Evolutionary conservation across 2,329 filamentous ascomycete genomes (phyloP), one percentile per base, ranked within the genome.

Genomic region (Drechslerella dactyloides): DNA sequence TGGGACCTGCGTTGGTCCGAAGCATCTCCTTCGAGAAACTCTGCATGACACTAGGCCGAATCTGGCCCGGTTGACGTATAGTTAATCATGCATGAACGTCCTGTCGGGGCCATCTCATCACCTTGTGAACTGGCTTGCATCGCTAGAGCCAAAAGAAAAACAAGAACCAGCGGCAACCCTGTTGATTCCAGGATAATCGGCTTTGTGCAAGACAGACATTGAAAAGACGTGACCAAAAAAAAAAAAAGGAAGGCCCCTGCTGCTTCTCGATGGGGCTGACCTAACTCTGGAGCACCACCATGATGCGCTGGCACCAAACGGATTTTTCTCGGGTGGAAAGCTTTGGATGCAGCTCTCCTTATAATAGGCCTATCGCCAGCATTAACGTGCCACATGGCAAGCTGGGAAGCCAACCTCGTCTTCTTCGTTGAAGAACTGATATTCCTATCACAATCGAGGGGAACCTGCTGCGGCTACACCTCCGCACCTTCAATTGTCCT

Each of bases 51-150:
- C 66, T 58, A 59, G 58, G n/a, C 66, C 59, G 7, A 27, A 53
- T 53, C 59, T 64, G 66, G 66, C 42, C 40, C 42, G 46, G 48
- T 70, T 70, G 66, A 70, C 66, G 66, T 70, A 70, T 42, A 13
- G n/a, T 42, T 4, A 15, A 42, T 42, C 37, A 42, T 42, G 37
- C 37, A 42, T 42, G 11, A 15, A 42, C n/a, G 37, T 42, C 37
- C 64, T 62, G 44, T 69, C 48, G 57, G 56, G 65, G 55, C 55
- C 66, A 70, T 70, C 66, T 70, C 66, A 70, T 70, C 66, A 70
- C 66, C 37, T 46, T 59, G 66, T 70, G 66, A 70, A 63, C 66
- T 70, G 66, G 66, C 66, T 70, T 70, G 66, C 66, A 64, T 57
- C 55, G 33, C 56, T 54, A 51, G 54, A 58, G 59, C 66, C 56